Base-by-base conservation (phyloP, 2,329 filamentous ascomycete genomes). In the Verticillium isaacii region DNA sequence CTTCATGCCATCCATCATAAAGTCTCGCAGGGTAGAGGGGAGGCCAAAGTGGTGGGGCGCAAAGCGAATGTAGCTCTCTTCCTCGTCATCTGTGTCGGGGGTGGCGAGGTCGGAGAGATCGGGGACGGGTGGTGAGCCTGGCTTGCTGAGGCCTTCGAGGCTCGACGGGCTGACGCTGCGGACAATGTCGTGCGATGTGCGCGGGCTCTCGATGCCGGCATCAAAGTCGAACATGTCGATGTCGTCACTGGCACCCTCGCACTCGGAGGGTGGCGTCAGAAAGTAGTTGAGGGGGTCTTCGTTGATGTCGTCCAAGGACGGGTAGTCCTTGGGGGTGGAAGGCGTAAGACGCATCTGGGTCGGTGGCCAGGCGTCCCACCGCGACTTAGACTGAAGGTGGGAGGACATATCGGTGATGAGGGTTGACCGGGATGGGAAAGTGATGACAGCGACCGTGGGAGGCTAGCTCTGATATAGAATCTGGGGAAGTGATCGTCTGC, bases 91-190 rank as follows among this genome's bases (percentile, higher is more conserved):
- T 17, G 72, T 71, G 52, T 76, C 74, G 12, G 70, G 72, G 5
- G 80, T 77, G 54, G 79, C 74, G 36, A 78, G 77, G 61, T 80
- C 78, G 45, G 75, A 74, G 32, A 76, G 69, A 58, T 79, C 77
- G 3, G 76, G 76, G 14, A 71, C 70, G 3, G 68, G 67, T 9
- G 65, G 66, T 65, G 78, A 74, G 5, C 63, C 64, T 5, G 78
- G 71, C 68, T 78, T 82, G 63, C 77, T 75, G 17, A 84, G 78
- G 3, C 82, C 81, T 29, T 79, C 80, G 36, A 86, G 80, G 34
- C 77, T 82, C 0, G 83, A 86, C 2, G 84, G 84, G 68, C 83
- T 85, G 63, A 86, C 78, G 66, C 80, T 85, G 64, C 84, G 79
- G 59, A 85, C 74, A 50, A 80, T 75, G 17, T 79, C 77, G 32